A percentile compares a stretch with the other conserved stretches of the same genome.
These are phyloP conservation scores for Thuidium tamariscinum DNA, from an alignment of 225 moss, liverwort and hornwort species.

Conservation along the genomic window DNA sequence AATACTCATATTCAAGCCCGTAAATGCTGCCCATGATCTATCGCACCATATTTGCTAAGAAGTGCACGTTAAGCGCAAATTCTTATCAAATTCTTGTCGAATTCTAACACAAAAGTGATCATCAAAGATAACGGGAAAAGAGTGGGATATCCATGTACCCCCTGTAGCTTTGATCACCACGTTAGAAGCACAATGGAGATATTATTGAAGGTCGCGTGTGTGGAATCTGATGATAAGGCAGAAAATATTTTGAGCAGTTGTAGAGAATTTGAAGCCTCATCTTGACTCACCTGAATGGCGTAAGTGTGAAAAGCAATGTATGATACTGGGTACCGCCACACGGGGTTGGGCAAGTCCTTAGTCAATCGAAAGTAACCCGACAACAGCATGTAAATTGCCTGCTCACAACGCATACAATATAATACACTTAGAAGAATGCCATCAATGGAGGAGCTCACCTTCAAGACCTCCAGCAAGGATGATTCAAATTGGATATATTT, in stretches of 20 bases:
- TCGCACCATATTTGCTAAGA: not conserved
- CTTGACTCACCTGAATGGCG: slow-evolving; percentile 22
- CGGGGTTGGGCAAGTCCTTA: slow-evolving; percentile 31
- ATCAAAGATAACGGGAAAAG: not conserved
- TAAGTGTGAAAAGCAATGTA: slow-evolving; percentile 38
- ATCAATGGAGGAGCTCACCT: not conserved
- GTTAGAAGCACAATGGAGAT: not conserved
- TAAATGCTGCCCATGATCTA: not conserved
- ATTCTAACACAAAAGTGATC: not conserved
- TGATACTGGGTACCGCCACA: slow-evolving; percentile 41
- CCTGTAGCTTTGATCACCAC: not conserved
- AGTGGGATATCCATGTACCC: not conserved
- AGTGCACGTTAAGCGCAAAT: not conserved
- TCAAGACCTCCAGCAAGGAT: not conserved
- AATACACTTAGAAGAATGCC: not conserved
- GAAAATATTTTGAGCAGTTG: not conserved
- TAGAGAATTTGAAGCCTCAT: not conserved
- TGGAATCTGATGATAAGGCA: not conserved
- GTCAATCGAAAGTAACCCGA: slow-evolving; percentile 40
- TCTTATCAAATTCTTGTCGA: not conserved
- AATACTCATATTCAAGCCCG: not conserved
- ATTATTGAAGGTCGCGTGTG: not conserved
- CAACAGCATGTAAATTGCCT: slow-evolving; percentile 38
- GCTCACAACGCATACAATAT: not conserved
- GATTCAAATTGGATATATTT: not conserved